Conservation (phyloP, 176 grass and related monocot species). For the Secale cereale region DNA sequence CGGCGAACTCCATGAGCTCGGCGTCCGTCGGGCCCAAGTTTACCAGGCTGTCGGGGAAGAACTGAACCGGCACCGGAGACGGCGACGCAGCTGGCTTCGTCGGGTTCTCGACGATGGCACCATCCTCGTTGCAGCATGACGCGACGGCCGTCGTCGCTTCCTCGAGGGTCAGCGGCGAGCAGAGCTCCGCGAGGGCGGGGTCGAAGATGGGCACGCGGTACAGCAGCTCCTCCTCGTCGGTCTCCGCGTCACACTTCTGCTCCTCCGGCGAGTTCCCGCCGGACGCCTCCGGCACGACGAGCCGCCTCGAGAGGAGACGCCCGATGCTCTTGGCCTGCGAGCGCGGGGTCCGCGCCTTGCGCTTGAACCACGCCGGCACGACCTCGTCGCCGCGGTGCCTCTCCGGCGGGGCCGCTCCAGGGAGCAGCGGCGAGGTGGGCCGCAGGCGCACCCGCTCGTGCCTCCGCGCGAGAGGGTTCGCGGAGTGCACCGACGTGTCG, state of each 20-base stretch:
- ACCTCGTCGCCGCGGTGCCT: conserved; percentile 37
- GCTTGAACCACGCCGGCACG: conserved; percentile 68
- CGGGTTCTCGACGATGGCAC: conserved; percentile 18
- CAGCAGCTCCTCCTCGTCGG: conserved; percentile 60
- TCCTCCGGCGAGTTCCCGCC: conserved; percentile 36
- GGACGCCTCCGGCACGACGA: conserved; percentile 45
- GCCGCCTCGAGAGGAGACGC: conserved; percentile 20
- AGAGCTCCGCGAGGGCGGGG: conserved; percentile 61
- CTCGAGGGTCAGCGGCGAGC: conserved; percentile 45
- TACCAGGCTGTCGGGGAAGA: conserved; percentile 13
- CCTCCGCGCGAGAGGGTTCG: conserved; percentile 69
- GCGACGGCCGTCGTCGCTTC: conserved; percentile 20
- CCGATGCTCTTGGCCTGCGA: conserved; percentile 18
- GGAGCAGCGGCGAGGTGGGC: neutral
- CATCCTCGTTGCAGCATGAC: conserved; percentile 23
- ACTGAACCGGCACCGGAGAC: neutral
- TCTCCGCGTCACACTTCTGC: conserved; percentile 18
- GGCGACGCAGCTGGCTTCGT: neutral
- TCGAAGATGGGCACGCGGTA: conserved; percentile 75
- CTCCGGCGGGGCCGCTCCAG: neutral
- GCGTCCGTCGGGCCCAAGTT: conserved; percentile 61
- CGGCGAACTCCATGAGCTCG: conserved; percentile 83
- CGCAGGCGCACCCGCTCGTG: conserved; percentile 72
- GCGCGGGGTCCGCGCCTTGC: conserved; percentile 79
- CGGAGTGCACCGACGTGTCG: conserved; percentile 85